Conservation (phyloP, 2,329 filamentous ascomycete genomes). For the Exophiala viscosa region DNA sequence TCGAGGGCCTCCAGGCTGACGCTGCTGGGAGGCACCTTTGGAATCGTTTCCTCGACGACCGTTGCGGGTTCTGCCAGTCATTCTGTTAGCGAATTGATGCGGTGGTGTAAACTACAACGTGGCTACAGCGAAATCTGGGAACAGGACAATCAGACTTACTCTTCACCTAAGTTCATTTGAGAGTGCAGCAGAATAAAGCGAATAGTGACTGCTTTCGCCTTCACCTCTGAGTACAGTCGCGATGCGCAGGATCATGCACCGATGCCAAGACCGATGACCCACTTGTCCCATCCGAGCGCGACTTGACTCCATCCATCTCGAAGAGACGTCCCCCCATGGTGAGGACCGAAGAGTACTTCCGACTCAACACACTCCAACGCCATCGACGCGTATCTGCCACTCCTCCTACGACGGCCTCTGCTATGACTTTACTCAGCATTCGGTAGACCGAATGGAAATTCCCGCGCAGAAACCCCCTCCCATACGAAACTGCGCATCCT, state of each 20-base stretch:
- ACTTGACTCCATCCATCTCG: constrained; percentile 13
- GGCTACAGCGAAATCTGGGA: constrained; percentile 26
- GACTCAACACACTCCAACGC: no score
- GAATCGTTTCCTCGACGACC: constrained; percentile 23
- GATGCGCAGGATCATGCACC: background rate
- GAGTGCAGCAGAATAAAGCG: constrained; percentile 8
- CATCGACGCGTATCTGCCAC: no score
- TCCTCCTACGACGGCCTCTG: background rate
- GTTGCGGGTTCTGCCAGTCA: constrained; percentile 16
- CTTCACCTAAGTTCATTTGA: constrained; percentile 20
- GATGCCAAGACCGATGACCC: background rate
- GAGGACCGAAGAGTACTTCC: no score
- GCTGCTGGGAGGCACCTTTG: constrained; percentile 17
- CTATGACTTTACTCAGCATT: background rate
- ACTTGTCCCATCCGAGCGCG: constrained; percentile 1
- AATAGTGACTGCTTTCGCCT: constrained; percentile 5
- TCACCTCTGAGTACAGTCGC: background rate
- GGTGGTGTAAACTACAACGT: background rate
- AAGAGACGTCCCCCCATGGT: constrained; percentile 1
- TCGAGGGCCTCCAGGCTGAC: constrained; percentile 16
- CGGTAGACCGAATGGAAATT: constrained; percentile 16
- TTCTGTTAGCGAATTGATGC: constrained; percentile 8
- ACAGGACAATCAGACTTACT: constrained; percentile 33
- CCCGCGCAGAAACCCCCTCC: constrained; percentile 11
- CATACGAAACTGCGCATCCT: constrained; percentile 15